Evolutionary conservation across 2,329 filamentous ascomycete species (phyloP).

Genomic region (Periconia macrospinosa): DNA sequence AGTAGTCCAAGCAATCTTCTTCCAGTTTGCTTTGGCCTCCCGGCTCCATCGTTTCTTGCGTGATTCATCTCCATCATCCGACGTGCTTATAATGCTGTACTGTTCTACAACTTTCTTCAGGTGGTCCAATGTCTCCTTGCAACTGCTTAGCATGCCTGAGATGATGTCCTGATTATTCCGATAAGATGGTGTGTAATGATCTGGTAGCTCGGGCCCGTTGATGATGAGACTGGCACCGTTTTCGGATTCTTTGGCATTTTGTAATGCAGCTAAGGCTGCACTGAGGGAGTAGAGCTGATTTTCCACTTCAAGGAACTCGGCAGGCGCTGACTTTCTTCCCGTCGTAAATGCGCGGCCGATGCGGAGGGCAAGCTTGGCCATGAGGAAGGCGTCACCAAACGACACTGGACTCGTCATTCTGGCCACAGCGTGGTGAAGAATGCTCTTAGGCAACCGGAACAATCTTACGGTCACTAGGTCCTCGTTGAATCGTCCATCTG

Average conservation of each 20-base stretch:
- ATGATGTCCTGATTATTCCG: no score
- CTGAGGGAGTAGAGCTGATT: slow-evolving; percentile 3
- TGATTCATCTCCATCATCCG: background rate
- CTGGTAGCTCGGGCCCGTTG: no score
- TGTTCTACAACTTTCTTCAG: slow-evolving; percentile 2
- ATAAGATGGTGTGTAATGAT: no score
- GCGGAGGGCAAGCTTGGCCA: slow-evolving; percentile 4
- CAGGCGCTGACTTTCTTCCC: slow-evolving; percentile 7
- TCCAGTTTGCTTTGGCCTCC: slow-evolving; percentile 7
- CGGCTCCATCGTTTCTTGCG: slow-evolving; percentile 2
- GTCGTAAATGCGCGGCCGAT: slow-evolving; percentile 3
- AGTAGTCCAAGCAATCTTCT: slow-evolving; percentile 8
- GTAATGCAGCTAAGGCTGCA: background rate
- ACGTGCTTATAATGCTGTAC: slow-evolving; percentile 1
- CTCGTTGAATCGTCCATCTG: no score
- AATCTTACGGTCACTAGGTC: no score
- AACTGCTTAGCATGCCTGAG: slow-evolving; percentile 2
- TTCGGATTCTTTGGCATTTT: background rate
- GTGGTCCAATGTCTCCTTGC: slow-evolving; percentile 2
- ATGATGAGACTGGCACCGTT: background rate
- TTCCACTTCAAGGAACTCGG: slow-evolving; percentile 5
- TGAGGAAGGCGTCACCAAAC: slow-evolving; percentile 8
- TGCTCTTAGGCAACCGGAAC: no score
- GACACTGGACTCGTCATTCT: slow-evolving; percentile 5
- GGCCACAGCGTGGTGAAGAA: background rate